These are phyloP conservation scores for Piloderma croceum DNA, from an alignment of 768 basidiomycete species.

Conservation along the genomic window DNA sequence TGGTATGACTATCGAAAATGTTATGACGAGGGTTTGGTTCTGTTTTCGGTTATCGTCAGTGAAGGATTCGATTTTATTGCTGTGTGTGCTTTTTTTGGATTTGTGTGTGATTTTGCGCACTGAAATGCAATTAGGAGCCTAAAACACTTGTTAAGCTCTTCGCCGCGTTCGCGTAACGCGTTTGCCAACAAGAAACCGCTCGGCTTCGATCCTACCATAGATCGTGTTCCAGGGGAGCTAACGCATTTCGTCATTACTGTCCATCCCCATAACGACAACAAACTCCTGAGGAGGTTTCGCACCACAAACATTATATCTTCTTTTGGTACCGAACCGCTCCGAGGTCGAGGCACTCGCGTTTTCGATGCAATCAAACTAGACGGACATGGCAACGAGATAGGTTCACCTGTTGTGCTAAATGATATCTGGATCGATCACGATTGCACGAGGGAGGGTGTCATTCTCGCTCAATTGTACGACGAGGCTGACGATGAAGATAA, in stretches of 20 bases:
- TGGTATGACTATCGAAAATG: constrained; percentile 25
- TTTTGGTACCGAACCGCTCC: constrained; percentile 1
- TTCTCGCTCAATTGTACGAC: not conserved
- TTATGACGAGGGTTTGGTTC: constrained; percentile 23
- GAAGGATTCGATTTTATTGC: constrained; percentile 12
- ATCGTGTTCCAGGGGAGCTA: not conserved
- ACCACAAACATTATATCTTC: constrained; percentile 2
- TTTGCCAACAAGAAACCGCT: constrained; percentile 7
- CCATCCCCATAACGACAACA: not conserved
- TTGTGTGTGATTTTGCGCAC: not conserved
- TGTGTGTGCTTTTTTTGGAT: constrained; percentile 2
- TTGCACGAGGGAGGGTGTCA: not conserved
- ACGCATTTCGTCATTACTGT: constrained; percentile 6
- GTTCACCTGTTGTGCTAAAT: not conserved
- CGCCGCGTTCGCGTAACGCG: constrained; percentile 1
- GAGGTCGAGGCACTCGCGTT: constrained; percentile 7
- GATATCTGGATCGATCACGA: not conserved
- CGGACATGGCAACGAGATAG: not conserved
- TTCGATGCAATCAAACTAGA: no score
- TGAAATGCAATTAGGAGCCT: not conserved
- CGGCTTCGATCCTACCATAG: constrained; percentile 13
- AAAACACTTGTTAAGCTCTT: not conserved
- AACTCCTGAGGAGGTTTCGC: constrained; percentile 1
- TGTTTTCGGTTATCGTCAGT: constrained; percentile 17
- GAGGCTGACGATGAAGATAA: not conserved